A percentile compares a stretch with the other conserved stretches of the same genome.
These are phyloP conservation scores for Mycena chlorophos DNA, from an alignment of 768 basidiomycete species.

Conservation along the genomic window DNA sequence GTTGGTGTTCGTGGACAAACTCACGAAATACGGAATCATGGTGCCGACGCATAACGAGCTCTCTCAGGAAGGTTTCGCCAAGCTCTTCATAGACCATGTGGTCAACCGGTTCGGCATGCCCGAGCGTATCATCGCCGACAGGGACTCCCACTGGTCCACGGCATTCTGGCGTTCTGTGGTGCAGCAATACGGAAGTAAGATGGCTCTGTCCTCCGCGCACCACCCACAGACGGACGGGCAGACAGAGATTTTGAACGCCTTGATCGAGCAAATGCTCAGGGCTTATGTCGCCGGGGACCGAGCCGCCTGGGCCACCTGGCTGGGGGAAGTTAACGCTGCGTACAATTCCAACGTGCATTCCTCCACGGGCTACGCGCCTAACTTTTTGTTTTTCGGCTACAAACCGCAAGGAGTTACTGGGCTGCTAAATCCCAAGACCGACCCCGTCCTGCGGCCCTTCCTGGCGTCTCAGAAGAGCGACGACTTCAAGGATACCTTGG, in stretches of 20 bases:
- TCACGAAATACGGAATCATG: constrained; percentile 37
- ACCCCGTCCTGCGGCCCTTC: constrained; percentile 4
- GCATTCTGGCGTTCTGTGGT: constrained; percentile 22
- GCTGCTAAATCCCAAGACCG: not conserved
- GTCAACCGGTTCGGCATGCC: constrained; percentile 8
- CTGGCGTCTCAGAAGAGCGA: constrained; percentile 7
- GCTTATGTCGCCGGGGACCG: constrained; percentile 28
- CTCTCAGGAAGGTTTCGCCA: constrained; percentile 10
- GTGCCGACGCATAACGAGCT: constrained; percentile 24
- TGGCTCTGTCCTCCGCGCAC: constrained; percentile 29
- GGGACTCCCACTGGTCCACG: constrained; percentile 11
- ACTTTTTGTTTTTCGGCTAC: constrained; percentile 32
- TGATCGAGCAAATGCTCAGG: constrained; percentile 31
- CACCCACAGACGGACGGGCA: too few species aligned
- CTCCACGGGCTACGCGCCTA: constrained; percentile 27
- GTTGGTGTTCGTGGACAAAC: constrained; percentile 30
- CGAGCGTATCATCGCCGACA: too few species aligned
- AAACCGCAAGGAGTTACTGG: constrained; percentile 16
- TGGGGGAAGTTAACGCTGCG: constrained; percentile 28
- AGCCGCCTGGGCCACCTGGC: constrained; percentile 30
- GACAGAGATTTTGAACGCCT: constrained; percentile 34
- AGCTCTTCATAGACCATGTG: constrained; percentile 10
- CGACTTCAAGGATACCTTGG: constrained; percentile 2
- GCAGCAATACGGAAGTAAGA: not conserved
- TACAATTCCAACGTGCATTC: constrained; percentile 32